phyloP scores from a whole-genome alignment of 2,329 filamentous ascomycete species.

The Fusarium haematococcum region DNA sequence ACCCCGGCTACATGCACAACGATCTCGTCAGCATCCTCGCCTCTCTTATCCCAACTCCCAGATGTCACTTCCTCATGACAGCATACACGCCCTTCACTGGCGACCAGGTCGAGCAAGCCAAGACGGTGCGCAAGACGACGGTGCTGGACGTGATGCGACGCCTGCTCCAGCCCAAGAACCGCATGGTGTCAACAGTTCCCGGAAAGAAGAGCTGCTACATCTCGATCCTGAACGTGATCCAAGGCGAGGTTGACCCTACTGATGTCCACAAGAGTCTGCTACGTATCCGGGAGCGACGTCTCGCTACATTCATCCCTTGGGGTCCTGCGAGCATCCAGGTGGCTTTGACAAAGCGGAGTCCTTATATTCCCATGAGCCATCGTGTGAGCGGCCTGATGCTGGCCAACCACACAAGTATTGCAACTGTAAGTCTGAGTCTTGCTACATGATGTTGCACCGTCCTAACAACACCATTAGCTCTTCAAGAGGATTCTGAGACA shows the following conservation, averaged over 20 bases:
- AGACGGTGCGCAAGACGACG: conserved; percentile 97
- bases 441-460: neutral
- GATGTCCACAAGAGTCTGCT: conserved; percentile 98
- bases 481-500: conserved; percentile 95
- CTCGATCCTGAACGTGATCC: conserved; percentile 98
- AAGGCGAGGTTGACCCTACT: conserved; percentile 97
- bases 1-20: conserved; percentile 99
- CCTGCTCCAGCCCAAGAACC: conserved; percentile 95
- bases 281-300: conserved; percentile 90
- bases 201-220: conserved; percentile 99
- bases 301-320: conserved; percentile 98
- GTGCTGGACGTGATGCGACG: conserved; percentile 98
- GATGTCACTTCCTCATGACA: conserved; percentile 98
- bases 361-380: conserved; percentile 93
- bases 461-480: conserved; percentile 59
- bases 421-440: conserved; percentile 70
- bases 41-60: conserved; percentile 93
- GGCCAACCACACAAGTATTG: conserved; percentile 97
- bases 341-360: conserved; percentile 94
- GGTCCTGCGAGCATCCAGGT: conserved; percentile 98
- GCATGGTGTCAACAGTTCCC: conserved; percentile 97
- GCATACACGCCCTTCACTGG: conserved; percentile 98
- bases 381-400: conserved; percentile 97
- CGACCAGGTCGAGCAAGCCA: conserved; percentile 95
- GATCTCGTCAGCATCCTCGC: conserved; percentile 97